Conservation (phyloP, 164 flowering plant species). For the Paratinospora sagittata region DNA sequence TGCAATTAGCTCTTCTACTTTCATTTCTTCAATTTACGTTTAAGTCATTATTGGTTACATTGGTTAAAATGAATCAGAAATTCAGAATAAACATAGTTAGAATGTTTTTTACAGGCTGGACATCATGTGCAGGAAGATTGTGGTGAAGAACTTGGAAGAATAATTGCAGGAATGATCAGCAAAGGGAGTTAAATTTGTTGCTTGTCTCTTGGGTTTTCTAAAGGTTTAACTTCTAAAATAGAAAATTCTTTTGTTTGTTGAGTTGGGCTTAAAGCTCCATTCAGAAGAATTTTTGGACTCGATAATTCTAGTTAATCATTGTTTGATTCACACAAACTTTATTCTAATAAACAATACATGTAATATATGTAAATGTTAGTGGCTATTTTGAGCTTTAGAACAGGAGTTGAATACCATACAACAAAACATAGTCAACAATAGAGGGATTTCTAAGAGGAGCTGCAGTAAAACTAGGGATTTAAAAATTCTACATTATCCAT, state of each 20-base stretch:
- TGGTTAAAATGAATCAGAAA: too few species aligned
- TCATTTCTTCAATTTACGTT: background rate
- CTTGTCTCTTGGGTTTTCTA: background rate
- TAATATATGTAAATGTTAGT: too few species aligned
- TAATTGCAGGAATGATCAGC: conserved; percentile 50
- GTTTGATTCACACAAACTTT: background rate
- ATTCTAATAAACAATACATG: too few species aligned
- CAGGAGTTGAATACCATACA: background rate
- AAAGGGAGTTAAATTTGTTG: conserved; percentile 13
- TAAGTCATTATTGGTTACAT: background rate
- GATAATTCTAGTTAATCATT: background rate
- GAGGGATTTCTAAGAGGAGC: background rate
- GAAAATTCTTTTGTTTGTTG: background rate
- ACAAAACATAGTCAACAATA: background rate
- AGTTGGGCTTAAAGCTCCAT: background rate
- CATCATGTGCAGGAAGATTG: conserved; percentile 94
- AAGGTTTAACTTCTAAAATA: background rate
- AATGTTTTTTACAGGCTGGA: conserved; percentile 57
- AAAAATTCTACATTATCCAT: background rate
- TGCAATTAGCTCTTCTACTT: background rate
- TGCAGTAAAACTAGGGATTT: background rate
- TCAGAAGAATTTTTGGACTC: background rate
- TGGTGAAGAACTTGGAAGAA: conserved; percentile 73
- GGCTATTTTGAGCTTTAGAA: background rate
- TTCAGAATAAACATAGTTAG: too few species aligned